Evolutionary conservation across 805 yeast genomes (phyloP), one percentile per base, ranked within the genome.

Genomic region (Pichia occidentalis): DNA sequence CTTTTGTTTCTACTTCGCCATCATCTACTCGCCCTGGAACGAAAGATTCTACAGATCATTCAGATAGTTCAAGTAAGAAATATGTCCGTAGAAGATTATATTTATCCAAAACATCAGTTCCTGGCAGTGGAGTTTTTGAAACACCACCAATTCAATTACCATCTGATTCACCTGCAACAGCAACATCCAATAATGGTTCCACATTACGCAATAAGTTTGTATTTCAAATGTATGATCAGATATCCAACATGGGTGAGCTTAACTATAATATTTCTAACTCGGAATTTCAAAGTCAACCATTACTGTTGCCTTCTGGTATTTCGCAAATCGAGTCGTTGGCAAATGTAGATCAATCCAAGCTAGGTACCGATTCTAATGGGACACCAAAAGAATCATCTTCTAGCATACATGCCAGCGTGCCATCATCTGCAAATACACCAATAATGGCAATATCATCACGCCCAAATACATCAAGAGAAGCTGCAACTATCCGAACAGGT

Each of bases 81-180:
- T 35, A 35, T 23, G 29, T 35, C 16, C 35, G 43, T 20, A 35
- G 43, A 24, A 34, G 43, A 23, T 24, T 40, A 26, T 40, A 24
- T 23, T 27, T 40, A 12, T 40, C 43, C 4, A 40, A 40, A 31
- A 35, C 43, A 3, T 34, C 43, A 5, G 43, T 40, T 22, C 43
- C 43, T 12, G 43, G 43, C 4, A 30, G 36, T 35, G 43, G 43
- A 5, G 39, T 40, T 3, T 40, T 40, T 40, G 43, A 40, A 27
- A 40, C 43, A 4, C 43, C 43, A 5, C 43, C 43, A 22, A 34
- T 39, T 9, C 43, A 39, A 22, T 11, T 39, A 3, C 43, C 32
- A 6, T n/a, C 20, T 14, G 20, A 4, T 7, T 5, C 37, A 4
- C 9, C 21, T 7, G 4, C 19, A 9, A 14, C 35, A 20, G 19